Evolutionary conservation across 768 basidiomycete genomes (phyloP), one percentile per base, ranked within the genome.

Genomic region (Podaxis sp.): DNA sequence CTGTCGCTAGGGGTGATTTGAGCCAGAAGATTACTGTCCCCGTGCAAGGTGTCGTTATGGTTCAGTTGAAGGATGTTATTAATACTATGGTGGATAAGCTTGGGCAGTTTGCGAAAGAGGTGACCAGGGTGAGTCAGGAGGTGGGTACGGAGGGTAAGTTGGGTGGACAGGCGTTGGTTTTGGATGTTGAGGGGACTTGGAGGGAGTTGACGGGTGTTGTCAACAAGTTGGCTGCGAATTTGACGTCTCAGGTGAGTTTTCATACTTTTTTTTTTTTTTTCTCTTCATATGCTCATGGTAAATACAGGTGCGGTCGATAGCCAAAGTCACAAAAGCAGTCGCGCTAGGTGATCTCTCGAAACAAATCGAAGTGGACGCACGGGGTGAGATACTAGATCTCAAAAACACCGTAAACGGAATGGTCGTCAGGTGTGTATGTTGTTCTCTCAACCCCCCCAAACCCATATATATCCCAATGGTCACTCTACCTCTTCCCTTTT

Each of bases 101-200:
- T 28, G 86, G 89, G 59, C 88, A 90, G 68, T 96, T 98, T 72
- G 94, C 95, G 37, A 88, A 88, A 70, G 93, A 95, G 71, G 93
- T 95, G 38, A 94, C 93, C 61, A 84, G 93, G 61, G 90, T 91
- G 61, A 83, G 82, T 65, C 87, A 88, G 71, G 90, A 91, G 70
- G 94, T 96, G 71, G 90, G 90, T 21, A 91, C 88, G 58, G 88
- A 90, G 79, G 86, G 93, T 2, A 90, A 91, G 83, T 78, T 94
- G 55, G 92, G 92, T 51, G 91, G 91, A 11, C 91, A 94, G 67
- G 92, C 93, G 23, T 79, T 89, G 61, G 93, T 95, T 16, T 72
- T 90, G 27, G 91, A 93, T 61, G 93, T 94, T 53, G 90, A 94
- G 77, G 93, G 93, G 27, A 91, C 90, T n/a, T 93, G 91, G 91